phyloP scores from a whole-genome alignment of 352 stramenopile species.

The Pythium rhizo-oryzae region DNA sequence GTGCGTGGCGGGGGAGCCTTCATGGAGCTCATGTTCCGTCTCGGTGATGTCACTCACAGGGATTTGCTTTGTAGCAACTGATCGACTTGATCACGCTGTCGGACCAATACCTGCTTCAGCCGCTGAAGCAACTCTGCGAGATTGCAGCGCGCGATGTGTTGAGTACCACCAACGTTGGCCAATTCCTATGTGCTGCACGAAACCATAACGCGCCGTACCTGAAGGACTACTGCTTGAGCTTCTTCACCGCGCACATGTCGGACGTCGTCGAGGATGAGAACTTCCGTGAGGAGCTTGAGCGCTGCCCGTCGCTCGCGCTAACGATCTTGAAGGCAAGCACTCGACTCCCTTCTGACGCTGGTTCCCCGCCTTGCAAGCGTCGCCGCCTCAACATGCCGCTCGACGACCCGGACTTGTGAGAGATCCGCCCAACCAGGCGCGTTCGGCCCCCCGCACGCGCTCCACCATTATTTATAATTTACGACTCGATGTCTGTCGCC shows the following conservation, averaged over 20 bases:
- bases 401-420: slow-evolving; percentile 72
- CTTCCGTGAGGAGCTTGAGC: slow-evolving; percentile 83
- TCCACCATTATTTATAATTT: slow-evolving; percentile 24
- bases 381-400: slow-evolving; percentile 85
- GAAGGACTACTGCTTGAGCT: slow-evolving; percentile 82
- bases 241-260: slow-evolving; percentile 76
- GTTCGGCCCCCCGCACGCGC: neutral
- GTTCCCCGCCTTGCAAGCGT: slow-evolving; percentile 60
- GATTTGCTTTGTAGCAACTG: slow-evolving; percentile 57
- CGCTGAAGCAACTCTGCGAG: slow-evolving; percentile 81
- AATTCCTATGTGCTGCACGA: slow-evolving; percentile 78
- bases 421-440: neutral
- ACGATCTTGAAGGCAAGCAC: slow-evolving; percentile 71
- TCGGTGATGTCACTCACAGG: neutral
- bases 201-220: slow-evolving; percentile 85
- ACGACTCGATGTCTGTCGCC: neutral
- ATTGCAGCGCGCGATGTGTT: slow-evolving; percentile 71
- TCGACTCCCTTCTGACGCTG: slow-evolving; percentile 31
- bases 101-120: slow-evolving; percentile 80
- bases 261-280: slow-evolving; percentile 85
- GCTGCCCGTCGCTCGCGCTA: slow-evolving; percentile 71
- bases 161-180: slow-evolving; percentile 72
- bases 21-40: neutral
- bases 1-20: slow-evolving; percentile 36
- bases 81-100: slow-evolving; percentile 81